A percentile compares a stretch with the other conserved stretches of the same genome.
Conservation (phyloP, 192 early-diverging fungal species). For the Jimgerdemannia lactiflua region DNA sequence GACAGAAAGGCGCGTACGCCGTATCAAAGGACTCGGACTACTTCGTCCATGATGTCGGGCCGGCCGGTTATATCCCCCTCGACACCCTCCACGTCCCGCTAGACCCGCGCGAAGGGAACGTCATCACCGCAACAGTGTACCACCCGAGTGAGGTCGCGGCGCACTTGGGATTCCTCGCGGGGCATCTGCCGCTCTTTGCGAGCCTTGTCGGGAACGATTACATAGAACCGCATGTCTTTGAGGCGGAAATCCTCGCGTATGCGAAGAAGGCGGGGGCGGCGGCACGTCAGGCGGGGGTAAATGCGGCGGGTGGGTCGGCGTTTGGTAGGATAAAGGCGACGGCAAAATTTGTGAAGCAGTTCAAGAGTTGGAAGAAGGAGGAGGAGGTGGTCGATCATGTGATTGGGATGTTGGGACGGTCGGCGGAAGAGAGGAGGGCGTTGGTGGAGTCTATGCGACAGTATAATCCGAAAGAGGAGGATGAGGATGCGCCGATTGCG, state of each 20-base stretch:
- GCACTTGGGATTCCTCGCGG: slow-evolving; percentile 25
- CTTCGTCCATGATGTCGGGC: slow-evolving; percentile 38
- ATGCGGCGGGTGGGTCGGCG: not conserved
- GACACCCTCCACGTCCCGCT: slow-evolving; percentile 31
- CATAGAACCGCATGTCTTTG: slow-evolving; percentile 3
- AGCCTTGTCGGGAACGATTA: slow-evolving; percentile 51
- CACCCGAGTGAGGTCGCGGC: slow-evolving; percentile 27
- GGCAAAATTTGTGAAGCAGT: not conserved
- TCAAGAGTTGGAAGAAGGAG: too few relatives aligned
- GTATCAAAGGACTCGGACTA: slow-evolving; percentile 52
- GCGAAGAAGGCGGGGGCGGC: not conserved
- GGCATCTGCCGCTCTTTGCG: slow-evolving; percentile 42
- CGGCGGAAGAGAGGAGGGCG: not conserved
- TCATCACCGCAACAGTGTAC: slow-evolving; percentile 35
- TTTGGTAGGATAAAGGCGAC: not conserved
- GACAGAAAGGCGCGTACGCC: slow-evolving; percentile 37
- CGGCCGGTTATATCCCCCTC: slow-evolving; percentile 46
- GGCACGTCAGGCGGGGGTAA: not conserved
- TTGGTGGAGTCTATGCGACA: not conserved
- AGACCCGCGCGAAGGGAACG: not conserved
- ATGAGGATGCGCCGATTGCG: not conserved
- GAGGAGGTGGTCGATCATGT: too few relatives aligned
- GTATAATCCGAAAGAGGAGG: not conserved
- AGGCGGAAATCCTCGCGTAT: not conserved
- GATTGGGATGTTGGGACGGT: not conserved